A percentile compares a stretch with the other conserved stretches of the same genome.
Conservation (phyloP, 2,329 filamentous ascomycete genomes). For the Calonectria honghensis region DNA sequence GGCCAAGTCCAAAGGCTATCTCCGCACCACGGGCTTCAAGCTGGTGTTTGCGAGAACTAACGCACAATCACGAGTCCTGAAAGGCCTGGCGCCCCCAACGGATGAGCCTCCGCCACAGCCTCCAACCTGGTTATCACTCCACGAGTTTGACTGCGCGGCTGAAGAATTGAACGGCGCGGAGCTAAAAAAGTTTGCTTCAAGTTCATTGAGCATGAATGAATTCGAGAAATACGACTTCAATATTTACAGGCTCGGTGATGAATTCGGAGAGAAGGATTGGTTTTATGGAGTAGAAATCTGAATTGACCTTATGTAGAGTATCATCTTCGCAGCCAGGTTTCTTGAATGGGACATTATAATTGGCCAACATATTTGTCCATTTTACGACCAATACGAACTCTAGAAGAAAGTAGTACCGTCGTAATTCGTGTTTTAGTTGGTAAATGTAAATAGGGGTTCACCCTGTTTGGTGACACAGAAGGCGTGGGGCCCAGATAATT, state of each 20-base stretch:
- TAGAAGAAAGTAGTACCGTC: background rate
- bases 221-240: background rate
- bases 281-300: conserved; percentile 2
- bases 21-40: conserved; percentile 7
- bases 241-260: background rate
- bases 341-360: background rate
- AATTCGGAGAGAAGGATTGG: conserved; percentile 23
- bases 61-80: conserved; percentile 5
- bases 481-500: background rate
- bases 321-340: background rate
- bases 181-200: background rate
- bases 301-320: background rate
- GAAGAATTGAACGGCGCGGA: background rate
- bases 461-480: background rate
- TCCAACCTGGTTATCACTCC: background rate
- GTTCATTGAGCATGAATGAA: background rate
- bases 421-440: background rate
- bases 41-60: conserved; percentile 12
- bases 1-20: background rate
- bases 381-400: background rate
- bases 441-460: background rate
- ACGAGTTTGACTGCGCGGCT: background rate
- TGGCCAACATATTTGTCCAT: background rate
- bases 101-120: conserved; percentile 5
- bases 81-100: background rate